Evolutionary conservation across 2,329 filamentous ascomycete genomes (phyloP).

Genomic region (Diaporthe destruens): DNA sequence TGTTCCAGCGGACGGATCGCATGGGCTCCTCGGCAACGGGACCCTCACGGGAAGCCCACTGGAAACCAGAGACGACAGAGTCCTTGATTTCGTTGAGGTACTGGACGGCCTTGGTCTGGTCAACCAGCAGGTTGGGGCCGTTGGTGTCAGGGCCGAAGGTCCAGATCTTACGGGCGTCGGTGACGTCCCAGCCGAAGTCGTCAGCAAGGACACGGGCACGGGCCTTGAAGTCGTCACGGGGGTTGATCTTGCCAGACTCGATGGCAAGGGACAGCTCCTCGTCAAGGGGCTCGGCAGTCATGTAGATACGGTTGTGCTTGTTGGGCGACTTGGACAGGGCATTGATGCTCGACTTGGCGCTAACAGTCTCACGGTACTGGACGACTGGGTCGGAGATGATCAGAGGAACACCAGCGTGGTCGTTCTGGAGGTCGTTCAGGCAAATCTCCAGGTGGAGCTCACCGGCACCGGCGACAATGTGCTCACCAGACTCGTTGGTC

Average conservation of each 20-base stretch:
- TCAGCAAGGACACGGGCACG: conserved; percentile 97
- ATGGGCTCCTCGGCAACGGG: conserved; percentile 98
- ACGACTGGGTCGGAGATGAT: conserved; percentile 98
- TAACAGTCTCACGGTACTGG: conserved; percentile 97
- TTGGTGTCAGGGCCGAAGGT: conserved; percentile 98
- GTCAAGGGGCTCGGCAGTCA: conserved; percentile 88
- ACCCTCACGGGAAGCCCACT: conserved; percentile 98
- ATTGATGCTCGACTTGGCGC: conserved; percentile 87
- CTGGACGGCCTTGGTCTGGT: conserved; percentile 99
- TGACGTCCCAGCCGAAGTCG: conserved; percentile 99
- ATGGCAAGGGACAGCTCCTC: conserved; percentile 95
- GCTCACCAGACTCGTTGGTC: conserved; percentile 94
- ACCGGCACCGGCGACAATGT: conserved; percentile 98
- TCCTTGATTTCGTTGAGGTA: conserved; percentile 99
- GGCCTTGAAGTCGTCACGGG: conserved; percentile 98
- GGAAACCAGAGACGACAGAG: conserved; percentile 99
- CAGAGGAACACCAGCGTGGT: conserved; percentile 98
- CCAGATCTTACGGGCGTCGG: conserved; percentile 99
- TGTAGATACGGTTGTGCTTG: conserved; percentile 99
- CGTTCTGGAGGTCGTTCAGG: conserved; percentile 99
- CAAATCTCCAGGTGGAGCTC: conserved; percentile 99
- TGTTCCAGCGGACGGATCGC: conserved; percentile 97
- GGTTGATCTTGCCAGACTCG: conserved; percentile 89
- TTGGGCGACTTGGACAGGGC: conserved; percentile 99
- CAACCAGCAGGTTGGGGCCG: conserved; percentile 97